Conservation (phyloP, 2,329 filamentous ascomycete species). For the Ophiocordyceps camponoti-rufipedis region DNA sequence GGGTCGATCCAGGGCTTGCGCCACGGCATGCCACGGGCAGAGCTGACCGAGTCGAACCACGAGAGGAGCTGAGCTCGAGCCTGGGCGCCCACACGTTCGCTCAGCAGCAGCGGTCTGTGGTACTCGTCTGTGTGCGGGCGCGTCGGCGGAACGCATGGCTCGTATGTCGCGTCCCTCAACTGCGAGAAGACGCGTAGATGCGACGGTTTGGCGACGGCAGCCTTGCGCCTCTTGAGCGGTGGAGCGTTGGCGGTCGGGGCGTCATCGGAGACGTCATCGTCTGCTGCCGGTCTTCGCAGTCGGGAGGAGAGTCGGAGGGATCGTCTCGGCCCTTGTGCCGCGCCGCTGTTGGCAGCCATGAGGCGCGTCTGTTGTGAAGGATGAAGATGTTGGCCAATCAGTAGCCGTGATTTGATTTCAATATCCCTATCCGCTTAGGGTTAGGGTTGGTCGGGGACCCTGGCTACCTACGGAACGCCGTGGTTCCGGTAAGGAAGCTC, state of each 20-base stretch:
- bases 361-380: not conserved
- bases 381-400: not conserved
- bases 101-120: conserved; percentile 30
- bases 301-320: not conserved
- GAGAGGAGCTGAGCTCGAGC: conserved; percentile 21
- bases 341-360: not conserved
- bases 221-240: conserved; percentile 3
- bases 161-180: too few species aligned
- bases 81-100: conserved; percentile 12
- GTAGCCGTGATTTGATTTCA: too few species aligned
- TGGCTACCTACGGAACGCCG: too few species aligned
- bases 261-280: not conserved
- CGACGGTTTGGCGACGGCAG: not conserved
- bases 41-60: conserved; percentile 32
- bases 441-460: too few species aligned
- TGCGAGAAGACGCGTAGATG: conserved; percentile 2
- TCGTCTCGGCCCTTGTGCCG: not conserved
- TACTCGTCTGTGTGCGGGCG: conserved; percentile 15
- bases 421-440: too few species aligned
- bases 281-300: not conserved
- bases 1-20: conserved; percentile 38
- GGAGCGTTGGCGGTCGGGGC: not conserved
- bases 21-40: conserved; percentile 36
- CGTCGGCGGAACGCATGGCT: conserved; percentile 4
- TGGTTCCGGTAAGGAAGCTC: too few species aligned